Base-by-base conservation (phyloP, 2,329 filamentous ascomycete genomes). In the Simplicillium aogashimaense region DNA sequence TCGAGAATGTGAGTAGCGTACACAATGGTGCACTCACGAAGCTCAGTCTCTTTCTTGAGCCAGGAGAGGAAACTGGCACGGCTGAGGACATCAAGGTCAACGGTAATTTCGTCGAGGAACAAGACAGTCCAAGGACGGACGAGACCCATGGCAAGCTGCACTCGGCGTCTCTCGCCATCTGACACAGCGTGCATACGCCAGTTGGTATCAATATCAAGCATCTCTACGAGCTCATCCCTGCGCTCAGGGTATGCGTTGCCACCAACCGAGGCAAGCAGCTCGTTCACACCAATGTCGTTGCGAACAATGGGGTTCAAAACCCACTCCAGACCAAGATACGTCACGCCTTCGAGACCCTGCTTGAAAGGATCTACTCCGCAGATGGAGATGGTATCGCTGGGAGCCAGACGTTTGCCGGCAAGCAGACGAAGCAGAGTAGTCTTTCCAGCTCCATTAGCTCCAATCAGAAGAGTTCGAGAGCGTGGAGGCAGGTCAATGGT, bases 1-100 rank as follows among this genome's bases (percentile, higher is more conserved):
- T 98, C 92, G 50, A 98, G 66, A 47, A 98, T 95, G 62, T 98
- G 92, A 12, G 92, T 98, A 7, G 92, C 92, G 59, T 98, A 98
- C 25, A 98, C 88, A 52, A 98, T 86, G 4, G 92, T 95, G 57
- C 89, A 95, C 31, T 78, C 72, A 39, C 90, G 72, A 7, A 57
- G 68, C 64, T 90, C 83, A 0, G 90, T 95, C 76, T 98, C 92
- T 44, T 71, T 70, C 63, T 88, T 88, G 54, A 98, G 64, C 69
- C 90, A 98, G 34, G 65, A 71, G 28, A 98, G 70, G 59, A 98
- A 98, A 57, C 89, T 82, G 52, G 80, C 81, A 13, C 92, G 76
- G 41, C 78, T 85, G 44, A 95, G 73, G 43, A 98, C 74, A 61
- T 98, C 92, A 45, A 98, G 69, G 60, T 98, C 92, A 8, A 98